A percentile compares a stretch with the other conserved stretches of the same genome.
phyloP scores from a whole-genome alignment of 106 monocot genomes.

The Posidonia australis region DNA sequence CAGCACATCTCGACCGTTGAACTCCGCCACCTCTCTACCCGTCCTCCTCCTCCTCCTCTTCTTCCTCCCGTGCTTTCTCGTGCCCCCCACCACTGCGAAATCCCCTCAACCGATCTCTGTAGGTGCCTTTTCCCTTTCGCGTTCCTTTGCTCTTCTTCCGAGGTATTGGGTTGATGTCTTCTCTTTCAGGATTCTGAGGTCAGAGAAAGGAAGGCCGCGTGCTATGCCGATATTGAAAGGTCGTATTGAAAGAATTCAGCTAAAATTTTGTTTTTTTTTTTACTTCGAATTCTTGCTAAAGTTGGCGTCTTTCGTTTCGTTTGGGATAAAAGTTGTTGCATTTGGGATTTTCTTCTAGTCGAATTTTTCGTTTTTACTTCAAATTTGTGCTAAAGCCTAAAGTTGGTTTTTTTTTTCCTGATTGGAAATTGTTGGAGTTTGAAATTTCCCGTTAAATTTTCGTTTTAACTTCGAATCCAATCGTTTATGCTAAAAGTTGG shows the following conservation, averaged over 20 bases:
- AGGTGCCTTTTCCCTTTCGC: neutral
- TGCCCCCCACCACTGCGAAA: neutral
- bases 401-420: too few species aligned
- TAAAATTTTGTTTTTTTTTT: too few species aligned
- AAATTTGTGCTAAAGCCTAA: too few species aligned
- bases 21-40: neutral
- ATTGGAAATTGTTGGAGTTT: too few species aligned
- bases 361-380: too few species aligned
- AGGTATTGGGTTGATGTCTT: neutral
- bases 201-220: constrained; percentile 60
- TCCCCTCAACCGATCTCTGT: neutral
- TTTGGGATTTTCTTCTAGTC: too few species aligned
- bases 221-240: constrained; percentile 94
- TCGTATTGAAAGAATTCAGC: neutral
- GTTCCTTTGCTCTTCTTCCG: neutral
- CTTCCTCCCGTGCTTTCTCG: neutral
- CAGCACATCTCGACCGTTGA: neutral
- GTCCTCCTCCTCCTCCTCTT: neutral
- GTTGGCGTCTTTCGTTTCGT: too few species aligned
- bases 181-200: constrained; percentile 60
- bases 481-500: too few species aligned
- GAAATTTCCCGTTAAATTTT: neutral
- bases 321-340: too few species aligned
- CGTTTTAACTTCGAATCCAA: neutral
- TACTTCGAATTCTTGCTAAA: too few species aligned